Percentiles rank a stretch among this genome's conserved stretches.
phyloP scores from a whole-genome alignment of 2,329 filamentous ascomycete genomes.

The Albifimbria verrucaria region DNA sequence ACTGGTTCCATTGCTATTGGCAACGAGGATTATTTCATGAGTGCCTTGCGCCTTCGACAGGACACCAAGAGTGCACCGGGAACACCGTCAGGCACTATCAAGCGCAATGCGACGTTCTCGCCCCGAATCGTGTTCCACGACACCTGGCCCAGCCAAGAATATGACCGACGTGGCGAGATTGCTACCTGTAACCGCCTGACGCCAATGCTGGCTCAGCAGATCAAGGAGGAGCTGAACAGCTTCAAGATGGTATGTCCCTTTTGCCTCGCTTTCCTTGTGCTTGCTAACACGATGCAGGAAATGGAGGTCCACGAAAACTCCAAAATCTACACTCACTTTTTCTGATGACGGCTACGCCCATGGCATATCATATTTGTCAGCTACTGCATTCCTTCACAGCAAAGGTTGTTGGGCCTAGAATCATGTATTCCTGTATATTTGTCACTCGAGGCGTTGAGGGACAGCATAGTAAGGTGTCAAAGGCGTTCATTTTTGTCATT shows the following conservation, averaged over 20 bases:
- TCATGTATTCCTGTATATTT: constrained; percentile 52
- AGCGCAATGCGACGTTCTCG: constrained; percentile 73
- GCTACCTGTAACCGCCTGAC: constrained; percentile 97
- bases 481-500: constrained; percentile 45
- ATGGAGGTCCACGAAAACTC: constrained; percentile 99
- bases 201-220: constrained; percentile 95
- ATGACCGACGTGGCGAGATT: constrained; percentile 92
- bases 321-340: constrained; percentile 99
- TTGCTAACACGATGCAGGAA: constrained; percentile 62
- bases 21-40: constrained; percentile 87
- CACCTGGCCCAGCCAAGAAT: constrained; percentile 93
- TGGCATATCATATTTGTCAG: constrained; percentile 16
- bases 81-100: constrained; percentile 67
- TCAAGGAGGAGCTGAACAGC: constrained; percentile 98
- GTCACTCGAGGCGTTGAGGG: constrained; percentile 49
- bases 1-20: constrained; percentile 70
- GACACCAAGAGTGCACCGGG: constrained; percentile 78
- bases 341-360: constrained; percentile 59
- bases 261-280: neutral
- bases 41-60: constrained; percentile 67
- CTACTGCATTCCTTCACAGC: constrained; percentile 23
- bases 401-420: constrained; percentile 20
- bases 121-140: constrained; percentile 93
- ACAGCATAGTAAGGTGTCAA: constrained; percentile 58
- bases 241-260: constrained; percentile 75